Base-by-base conservation (phyloP, 2,329 filamentous ascomycete species). In the Colletotrichum melonis region DNA sequence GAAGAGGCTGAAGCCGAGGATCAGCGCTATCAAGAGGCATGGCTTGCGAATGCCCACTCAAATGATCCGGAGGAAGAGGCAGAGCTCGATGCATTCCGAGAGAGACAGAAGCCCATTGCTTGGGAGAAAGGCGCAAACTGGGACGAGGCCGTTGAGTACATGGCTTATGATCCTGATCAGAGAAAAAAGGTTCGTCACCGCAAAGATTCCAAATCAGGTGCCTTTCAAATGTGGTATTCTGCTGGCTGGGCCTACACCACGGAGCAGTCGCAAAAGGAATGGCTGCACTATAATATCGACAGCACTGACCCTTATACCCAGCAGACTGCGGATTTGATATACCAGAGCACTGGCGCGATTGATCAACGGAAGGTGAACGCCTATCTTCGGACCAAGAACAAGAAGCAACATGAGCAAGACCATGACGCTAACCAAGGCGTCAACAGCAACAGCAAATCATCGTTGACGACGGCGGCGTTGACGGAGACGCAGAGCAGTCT, bases 301-400 rank as follows among this genome's bases (percentile, higher is more conserved):
- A 73, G 57, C 32, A n/a, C 52, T 30, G 5, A 75, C 19, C 52
- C 57, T 3, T 68, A 58, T 32, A 73, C 69, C 3, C 72, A 73
- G 35, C 58, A 69, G 24, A 69, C 65, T 14, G 32, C 59, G 1
- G 78, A 80, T 32, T 32, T 68, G 2, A 75, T 78, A 46, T 80
- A 78, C n/a, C 26, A n/a, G 4, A 67, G 67, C 22, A 70, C 56
- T 1, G 76, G 72, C 7, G 35, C 65, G 22, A 52, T 77, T 42
- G 78, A 81, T 19, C 28, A 76, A 2, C 75, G 78, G n/a, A 77
- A 70, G 3, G 76, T 76, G 74, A 77, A 79, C 28, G 56, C 68
- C 1, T 82, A 82, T 54, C 75, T 75, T 38, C 71, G 57, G 6
- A 71, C 46, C 71, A 71, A 73, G 59, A 5, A 38, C 14, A 26